Percentiles rank a stretch among this genome's conserved stretches.
These are phyloP conservation scores for Dothideomycetes sp. DNA, from an alignment of 2,329 filamentous ascomycete species.

Conservation along the genomic window DNA sequence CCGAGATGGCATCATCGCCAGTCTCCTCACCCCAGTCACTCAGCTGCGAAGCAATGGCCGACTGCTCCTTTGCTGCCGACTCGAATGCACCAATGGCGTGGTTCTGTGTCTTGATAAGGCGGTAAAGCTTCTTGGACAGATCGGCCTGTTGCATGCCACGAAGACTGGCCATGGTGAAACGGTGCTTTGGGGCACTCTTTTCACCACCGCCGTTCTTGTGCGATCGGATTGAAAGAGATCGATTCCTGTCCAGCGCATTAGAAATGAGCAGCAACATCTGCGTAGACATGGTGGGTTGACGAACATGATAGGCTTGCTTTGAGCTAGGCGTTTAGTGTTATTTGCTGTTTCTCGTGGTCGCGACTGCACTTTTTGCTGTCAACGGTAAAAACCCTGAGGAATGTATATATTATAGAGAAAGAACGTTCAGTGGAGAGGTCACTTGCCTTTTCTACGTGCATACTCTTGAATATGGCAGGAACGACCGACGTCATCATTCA, in stretches of 20 bases:
- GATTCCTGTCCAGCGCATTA: slow-evolving; percentile 26
- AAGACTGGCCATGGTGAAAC: slow-evolving; percentile 78
- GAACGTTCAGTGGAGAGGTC: neutral
- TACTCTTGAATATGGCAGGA: too few relatives aligned
- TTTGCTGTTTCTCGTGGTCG: neutral
- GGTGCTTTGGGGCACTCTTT: slow-evolving; percentile 47
- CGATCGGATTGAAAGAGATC: slow-evolving; percentile 64
- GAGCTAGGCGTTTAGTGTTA: neutral
- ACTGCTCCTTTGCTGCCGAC: slow-evolving; percentile 71
- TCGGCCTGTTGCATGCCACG: slow-evolving; percentile 79
- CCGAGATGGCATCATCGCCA: slow-evolving; percentile 73
- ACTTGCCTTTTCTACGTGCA: neutral
- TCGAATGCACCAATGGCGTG: slow-evolving; percentile 78
- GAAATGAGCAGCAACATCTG: slow-evolving; percentile 1
- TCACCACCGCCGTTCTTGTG: slow-evolving; percentile 42
- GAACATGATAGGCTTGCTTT: slow-evolving; percentile 1
- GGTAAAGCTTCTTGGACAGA: slow-evolving; percentile 78
- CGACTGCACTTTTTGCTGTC: slow-evolving; percentile 2
- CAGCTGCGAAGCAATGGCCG: slow-evolving; percentile 78
- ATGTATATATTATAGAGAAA: slow-evolving; percentile 7
- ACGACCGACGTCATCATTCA: slow-evolving; percentile 9
- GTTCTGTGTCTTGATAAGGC: slow-evolving; percentile 92
- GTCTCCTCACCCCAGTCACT: slow-evolving; percentile 96
- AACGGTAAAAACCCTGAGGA: neutral
- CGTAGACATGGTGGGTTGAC: neutral